Evolutionary conservation across 192 early-diverging fungal species (phyloP).

Genomic region (Coemansia sp.): DNA sequence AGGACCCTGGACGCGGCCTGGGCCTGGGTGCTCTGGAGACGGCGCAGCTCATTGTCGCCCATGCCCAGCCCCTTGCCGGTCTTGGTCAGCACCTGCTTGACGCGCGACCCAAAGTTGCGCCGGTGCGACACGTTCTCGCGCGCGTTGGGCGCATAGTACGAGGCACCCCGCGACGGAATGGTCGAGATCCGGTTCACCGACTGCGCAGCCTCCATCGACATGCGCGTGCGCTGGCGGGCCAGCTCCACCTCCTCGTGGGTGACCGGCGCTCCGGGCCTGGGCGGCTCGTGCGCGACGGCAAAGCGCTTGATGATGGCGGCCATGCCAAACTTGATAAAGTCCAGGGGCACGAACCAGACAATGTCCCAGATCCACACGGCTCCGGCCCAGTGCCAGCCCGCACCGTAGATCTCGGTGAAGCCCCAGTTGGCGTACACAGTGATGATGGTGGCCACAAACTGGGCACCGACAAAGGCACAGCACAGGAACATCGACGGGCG

Average conservation of each 20-base stretch:
- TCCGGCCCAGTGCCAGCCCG: slow-evolving; percentile 71
- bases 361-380: slow-evolving; percentile 77
- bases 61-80: slow-evolving; percentile 56
- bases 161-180: slow-evolving; percentile 52
- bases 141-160: slow-evolving; percentile 59
- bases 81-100: slow-evolving; percentile 46
- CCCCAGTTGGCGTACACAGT: slow-evolving; percentile 78
- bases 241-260: slow-evolving; percentile 42
- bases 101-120: slow-evolving; percentile 51
- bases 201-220: slow-evolving; percentile 50
- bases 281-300: slow-evolving; percentile 17
- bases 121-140: slow-evolving; percentile 49
- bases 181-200: slow-evolving; percentile 57
- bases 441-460: slow-evolving; percentile 73
- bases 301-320: slow-evolving; percentile 56
- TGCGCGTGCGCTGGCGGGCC: slow-evolving; percentile 51
- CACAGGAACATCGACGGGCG: slow-evolving; percentile 64
- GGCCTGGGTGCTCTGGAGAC: slow-evolving; percentile 68
- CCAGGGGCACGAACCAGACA: slow-evolving; percentile 70
- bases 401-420: slow-evolving; percentile 64
- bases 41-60: slow-evolving; percentile 61
- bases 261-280: slow-evolving; percentile 22
- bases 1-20: slow-evolving; percentile 52
- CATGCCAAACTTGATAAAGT: slow-evolving; percentile 74
- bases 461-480: slow-evolving; percentile 62